Percentiles rank a stretch among this genome's conserved stretches.
These are phyloP conservation scores for Scleroderma citrinum DNA, from an alignment of 768 basidiomycete genomes.

Conservation along the genomic window DNA sequence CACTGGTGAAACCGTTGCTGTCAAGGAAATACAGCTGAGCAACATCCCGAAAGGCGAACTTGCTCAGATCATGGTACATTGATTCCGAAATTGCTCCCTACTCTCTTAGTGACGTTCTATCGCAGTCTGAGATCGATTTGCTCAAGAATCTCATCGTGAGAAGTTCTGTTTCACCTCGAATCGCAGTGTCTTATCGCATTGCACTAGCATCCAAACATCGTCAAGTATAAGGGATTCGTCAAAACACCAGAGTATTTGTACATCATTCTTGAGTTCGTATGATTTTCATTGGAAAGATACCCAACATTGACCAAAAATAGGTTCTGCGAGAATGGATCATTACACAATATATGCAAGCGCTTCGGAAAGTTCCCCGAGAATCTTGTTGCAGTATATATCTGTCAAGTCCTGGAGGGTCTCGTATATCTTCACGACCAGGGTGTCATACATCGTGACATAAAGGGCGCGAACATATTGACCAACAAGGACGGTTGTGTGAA, in stretches of 20 bases:
- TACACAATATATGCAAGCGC: conserved; percentile 91
- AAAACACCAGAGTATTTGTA: conserved; percentile 92
- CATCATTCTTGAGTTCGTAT: conserved; percentile 87
- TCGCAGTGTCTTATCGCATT: conserved; percentile 12
- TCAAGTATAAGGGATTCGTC: conserved; percentile 98
- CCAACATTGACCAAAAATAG: conserved; percentile 25
- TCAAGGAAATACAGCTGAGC: conserved; percentile 94
- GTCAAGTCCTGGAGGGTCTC: conserved; percentile 91
- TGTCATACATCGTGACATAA: conserved; percentile 98
- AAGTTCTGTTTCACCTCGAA: conserved; percentile 1
- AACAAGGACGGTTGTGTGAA: conserved; percentile 99
- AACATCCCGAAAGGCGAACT: conserved; percentile 92
- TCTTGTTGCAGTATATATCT: conserved; percentile 94
- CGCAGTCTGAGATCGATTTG: conserved; percentile 91
- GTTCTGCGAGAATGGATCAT: conserved; percentile 97
- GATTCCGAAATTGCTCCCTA: background rate
- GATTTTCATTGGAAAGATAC: background rate
- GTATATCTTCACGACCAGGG: conserved; percentile 98
- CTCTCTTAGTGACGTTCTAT: conserved; percentile 6
- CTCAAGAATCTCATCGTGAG: conserved; percentile 93
- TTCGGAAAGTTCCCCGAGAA: conserved; percentile 99
- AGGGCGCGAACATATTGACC: conserved; percentile 97
- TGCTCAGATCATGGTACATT: conserved; percentile 90
- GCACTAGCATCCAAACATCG: conserved; percentile 90
- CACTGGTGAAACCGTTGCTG: conserved; percentile 96